Percentiles rank a stretch among this genome's conserved stretches.
Conservation (phyloP, 139 green algal species). For the Desmodesmus armatus region DNA sequence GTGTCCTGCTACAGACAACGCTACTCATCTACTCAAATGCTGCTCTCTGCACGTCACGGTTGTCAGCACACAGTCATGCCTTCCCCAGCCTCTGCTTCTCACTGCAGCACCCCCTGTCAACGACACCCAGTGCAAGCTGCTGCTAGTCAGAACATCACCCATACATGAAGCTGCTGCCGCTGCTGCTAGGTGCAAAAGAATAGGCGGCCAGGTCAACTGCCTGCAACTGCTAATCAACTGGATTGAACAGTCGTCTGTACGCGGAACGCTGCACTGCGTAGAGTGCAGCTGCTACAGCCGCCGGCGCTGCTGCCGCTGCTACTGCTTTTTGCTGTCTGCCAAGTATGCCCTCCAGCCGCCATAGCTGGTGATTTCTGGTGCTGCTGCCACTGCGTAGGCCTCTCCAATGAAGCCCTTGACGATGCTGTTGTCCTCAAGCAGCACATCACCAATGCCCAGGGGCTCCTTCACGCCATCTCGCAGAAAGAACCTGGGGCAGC, state of each 20-base stretch:
- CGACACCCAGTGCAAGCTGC: no score
- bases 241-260: no score
- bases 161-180: background rate
- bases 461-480: conserved; percentile 67
- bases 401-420: conserved; percentile 83
- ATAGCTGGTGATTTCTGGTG: conserved; percentile 48
- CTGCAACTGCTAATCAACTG: background rate
- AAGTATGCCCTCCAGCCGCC: conserved; percentile 59
- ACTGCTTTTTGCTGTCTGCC: conserved; percentile 15
- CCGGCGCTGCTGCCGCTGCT: background rate
- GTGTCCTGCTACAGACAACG: no score
- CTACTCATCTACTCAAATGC: no score
- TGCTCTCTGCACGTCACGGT: no score
- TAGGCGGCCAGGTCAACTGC: background rate
- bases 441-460: conserved; percentile 74
- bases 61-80: no score
- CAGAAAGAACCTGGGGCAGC: conserved; percentile 52
- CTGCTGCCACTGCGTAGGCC: conserved; percentile 49
- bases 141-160: no score
- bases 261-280: no score
- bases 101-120: no score
- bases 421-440: conserved; percentile 68
- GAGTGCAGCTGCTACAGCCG: background rate
- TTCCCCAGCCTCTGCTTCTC: no score
- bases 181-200: background rate